phyloP scores from a whole-genome alignment of 1,139 yeast species.

The Suhomyces guaymorum region DNA sequence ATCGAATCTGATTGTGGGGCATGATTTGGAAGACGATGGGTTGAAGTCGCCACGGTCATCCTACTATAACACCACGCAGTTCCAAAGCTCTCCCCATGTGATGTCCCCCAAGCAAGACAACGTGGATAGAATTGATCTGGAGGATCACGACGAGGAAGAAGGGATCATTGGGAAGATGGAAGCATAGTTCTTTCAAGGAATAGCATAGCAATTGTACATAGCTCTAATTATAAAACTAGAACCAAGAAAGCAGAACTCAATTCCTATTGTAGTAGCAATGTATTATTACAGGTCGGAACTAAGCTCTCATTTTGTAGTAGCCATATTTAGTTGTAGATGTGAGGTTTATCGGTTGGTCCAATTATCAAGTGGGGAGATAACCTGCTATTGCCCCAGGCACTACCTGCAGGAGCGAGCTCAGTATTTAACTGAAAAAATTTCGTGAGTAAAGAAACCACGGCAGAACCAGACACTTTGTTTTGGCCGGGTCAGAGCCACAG shows the following conservation, averaged over 20 bases:
- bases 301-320: too few species aligned
- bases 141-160: conserved; percentile 18
- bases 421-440: conserved; percentile 8
- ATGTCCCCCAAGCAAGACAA: conserved; percentile 9
- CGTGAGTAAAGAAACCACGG: conserved; percentile 1
- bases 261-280: too few species aligned
- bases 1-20: conserved; percentile 12
- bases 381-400: too few species aligned
- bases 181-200: conserved; percentile 1
- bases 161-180: conserved; percentile 28
- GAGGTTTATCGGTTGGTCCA: too few species aligned
- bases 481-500: conserved; percentile 20
- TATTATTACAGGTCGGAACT: too few species aligned
- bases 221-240: too few species aligned
- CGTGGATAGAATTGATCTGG: conserved; percentile 2
- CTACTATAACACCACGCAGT: conserved; percentile 6
- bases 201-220: too few species aligned
- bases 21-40: conserved; percentile 3
- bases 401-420: conserved; percentile 2
- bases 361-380: too few species aligned
- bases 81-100: conserved; percentile 7
- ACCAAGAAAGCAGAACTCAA: too few species aligned
- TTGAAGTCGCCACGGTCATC: conserved; percentile 13
- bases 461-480: conserved; percentile 13
- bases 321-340: too few species aligned